These are phyloP conservation scores for Lathyrus oleraceus DNA, from an alignment of 306 rosid genomes.

Conservation along the genomic window DNA sequence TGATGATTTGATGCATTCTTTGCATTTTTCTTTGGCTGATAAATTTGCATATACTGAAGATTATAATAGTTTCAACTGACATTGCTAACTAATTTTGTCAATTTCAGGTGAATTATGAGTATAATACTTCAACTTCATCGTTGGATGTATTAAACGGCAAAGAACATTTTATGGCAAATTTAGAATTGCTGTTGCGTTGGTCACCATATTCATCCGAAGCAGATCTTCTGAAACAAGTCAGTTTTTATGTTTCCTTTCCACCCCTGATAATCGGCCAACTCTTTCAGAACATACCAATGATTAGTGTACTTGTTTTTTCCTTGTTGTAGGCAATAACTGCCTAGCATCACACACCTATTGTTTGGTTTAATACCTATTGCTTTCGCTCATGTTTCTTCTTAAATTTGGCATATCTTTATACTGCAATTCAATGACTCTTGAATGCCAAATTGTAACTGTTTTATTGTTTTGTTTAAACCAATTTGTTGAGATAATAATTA, in stretches of 20 bases:
- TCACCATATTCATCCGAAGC: conserved; percentile 86
- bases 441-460: conserved; percentile 1
- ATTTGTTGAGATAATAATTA: background rate
- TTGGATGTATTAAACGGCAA: conserved; percentile 60
- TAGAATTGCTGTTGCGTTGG: conserved; percentile 71
- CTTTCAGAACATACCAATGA: background rate
- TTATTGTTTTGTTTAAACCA: background rate
- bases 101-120: conserved; percentile 80
- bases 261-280: background rate
- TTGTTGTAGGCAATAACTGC: conserved; percentile 15
- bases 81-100: conserved; percentile 13
- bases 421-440: background rate
- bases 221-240: conserved; percentile 82
- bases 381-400: background rate
- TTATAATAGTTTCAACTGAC: conserved; percentile 16
- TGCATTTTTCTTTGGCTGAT: conserved; percentile 29
- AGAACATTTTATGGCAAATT: conserved; percentile 67
- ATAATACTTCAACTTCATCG: conserved; percentile 48
- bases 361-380: conserved; percentile 13
- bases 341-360: conserved; percentile 4
- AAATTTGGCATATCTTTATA: conserved; percentile 6
- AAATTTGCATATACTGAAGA: conserved; percentile 12
- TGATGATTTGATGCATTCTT: conserved; percentile 17
- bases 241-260: conserved; percentile 33
- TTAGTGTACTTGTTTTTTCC: conserved; percentile 10